Percentiles rank a stretch among this genome's conserved stretches.
phyloP scores from a whole-genome alignment of 2,329 filamentous ascomycete species.

The Aspergillus sp. region DNA sequence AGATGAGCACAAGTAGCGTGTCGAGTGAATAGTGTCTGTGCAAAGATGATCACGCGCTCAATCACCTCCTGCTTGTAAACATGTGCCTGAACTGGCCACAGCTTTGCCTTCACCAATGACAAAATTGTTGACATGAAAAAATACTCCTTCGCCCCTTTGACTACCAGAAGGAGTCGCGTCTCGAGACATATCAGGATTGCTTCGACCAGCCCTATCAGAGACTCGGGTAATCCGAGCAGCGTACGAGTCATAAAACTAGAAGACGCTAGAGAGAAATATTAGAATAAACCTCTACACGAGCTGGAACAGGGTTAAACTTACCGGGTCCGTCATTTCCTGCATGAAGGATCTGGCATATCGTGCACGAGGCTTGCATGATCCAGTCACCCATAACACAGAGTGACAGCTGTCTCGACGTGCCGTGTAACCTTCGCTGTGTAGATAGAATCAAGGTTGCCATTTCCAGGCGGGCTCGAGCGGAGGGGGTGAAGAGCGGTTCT shows the following conservation, averaged over 20 bases:
- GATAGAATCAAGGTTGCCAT: conserved; percentile 33
- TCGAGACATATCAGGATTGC: conserved; percentile 25
- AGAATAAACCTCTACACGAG: not conserved
- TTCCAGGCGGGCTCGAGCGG: conserved; percentile 31
- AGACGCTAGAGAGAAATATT: conserved; percentile 2
- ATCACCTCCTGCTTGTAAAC: conserved; percentile 32
- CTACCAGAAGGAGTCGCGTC: conserved; percentile 23
- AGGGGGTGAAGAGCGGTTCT: conserved; percentile 30
- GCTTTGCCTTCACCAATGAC: conserved; percentile 27
- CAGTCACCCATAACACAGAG: conserved; percentile 31
- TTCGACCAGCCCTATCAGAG: conserved; percentile 29
- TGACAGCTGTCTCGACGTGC: conserved; percentile 27
- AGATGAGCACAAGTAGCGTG: conserved; percentile 29
- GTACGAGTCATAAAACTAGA: conserved; percentile 17
- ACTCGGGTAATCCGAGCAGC: conserved; percentile 27
- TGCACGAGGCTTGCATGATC: conserved; percentile 32
- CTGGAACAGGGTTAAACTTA: conserved; percentile 8
- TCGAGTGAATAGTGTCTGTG: conserved; percentile 29
- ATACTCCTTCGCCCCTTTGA: conserved; percentile 36
- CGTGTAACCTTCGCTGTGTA: conserved; percentile 29
- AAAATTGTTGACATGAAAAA: conserved; percentile 35
- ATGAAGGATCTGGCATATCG: conserved; percentile 34
- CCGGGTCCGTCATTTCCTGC: conserved; percentile 16
- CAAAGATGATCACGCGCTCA: conserved; percentile 30
- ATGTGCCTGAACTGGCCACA: conserved; percentile 28